Percentiles rank a stretch among this genome's conserved stretches.
phyloP scores from a whole-genome alignment of 169 alveolate genomes.

The Plasmodium adleri region DNA sequence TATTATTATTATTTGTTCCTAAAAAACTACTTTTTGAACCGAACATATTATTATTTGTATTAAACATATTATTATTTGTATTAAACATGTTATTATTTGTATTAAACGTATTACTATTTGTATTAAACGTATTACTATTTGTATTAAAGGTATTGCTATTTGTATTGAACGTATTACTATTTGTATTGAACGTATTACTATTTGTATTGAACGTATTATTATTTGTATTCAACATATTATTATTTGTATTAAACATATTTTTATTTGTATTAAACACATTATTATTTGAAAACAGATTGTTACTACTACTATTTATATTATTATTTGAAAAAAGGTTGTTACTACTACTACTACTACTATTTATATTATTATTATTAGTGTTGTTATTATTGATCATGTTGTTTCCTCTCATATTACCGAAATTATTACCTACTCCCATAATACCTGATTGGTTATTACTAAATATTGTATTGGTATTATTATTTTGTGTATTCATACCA shows the following conservation, averaged over 20 bases:
- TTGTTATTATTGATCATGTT: neutral
- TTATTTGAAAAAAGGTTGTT: too few relatives aligned
- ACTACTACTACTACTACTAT: neutral
- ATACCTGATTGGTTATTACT: constrained; percentile 3
- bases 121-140: too few relatives aligned
- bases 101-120: too few relatives aligned
- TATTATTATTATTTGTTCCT: too few relatives aligned
- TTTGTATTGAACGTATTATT: constrained; percentile 4
- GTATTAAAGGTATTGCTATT: too few relatives aligned
- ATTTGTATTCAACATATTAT: neutral
- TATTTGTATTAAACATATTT: constrained; percentile 4
- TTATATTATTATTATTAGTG: neutral
- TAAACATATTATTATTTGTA: neutral
- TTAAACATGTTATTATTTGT: neutral
- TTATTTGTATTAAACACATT: constrained; percentile 4
- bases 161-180: neutral
- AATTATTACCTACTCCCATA: constrained; percentile 11
- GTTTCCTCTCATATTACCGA: neutral
- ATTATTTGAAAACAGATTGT: neutral
- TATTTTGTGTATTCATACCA: neutral
- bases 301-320: neutral
- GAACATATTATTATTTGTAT: too few relatives aligned
- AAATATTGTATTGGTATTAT: constrained; percentile 8
- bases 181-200: constrained; percentile 12
- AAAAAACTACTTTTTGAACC: too few relatives aligned